Evolutionary conservation across 2,329 filamentous ascomycete species (phyloP), one percentile per base, ranked within the genome.

Genomic region (Verruconis gallopava): DNA sequence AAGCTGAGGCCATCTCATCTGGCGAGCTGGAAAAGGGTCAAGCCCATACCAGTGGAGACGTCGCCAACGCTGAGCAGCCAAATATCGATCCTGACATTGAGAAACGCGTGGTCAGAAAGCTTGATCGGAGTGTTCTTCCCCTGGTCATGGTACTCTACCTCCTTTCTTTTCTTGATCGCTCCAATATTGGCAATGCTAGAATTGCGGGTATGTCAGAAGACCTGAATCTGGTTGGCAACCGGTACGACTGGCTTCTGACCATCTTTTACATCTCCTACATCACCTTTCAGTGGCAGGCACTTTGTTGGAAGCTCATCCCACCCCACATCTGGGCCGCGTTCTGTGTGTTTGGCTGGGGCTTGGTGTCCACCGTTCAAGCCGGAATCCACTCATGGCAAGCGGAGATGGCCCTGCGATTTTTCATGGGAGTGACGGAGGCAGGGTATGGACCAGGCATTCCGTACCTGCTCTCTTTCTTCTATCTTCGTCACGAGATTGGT

Each of bases 151-250:
- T 48, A 1, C 46, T 61, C 6, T 60, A 91, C 57, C 73, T 93
- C 68, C 66, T 94, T 47, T 81, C 79, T 48, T 94, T 93, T 56
- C 62, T 94, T 49, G 86, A 94, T 59, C 72, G 86, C 49, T 88
- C 83, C 14, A 93, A 84, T 86, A 66, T 36, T 13, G 34, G 75
- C 38, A 78, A 79, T 56, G 74, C 74, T 14, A 69, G 68, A 45
- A 71, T 77, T 41, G 75, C 74, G 5, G 75, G 75, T 11, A 57
- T 79, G 11, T 59, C 60, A 28, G 57, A 66, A 2, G 73, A 77
- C 50, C 58, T 79, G 14, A 52, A 62, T 3, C 61, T 79, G 13
- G 67, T 63, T 25, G 68, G 69, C 37, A 53, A 59, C 12, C 70
- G 77, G 50, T 78, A 75, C 56, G 66, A 75, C 53, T 77, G 73